A percentile compares a stretch with the other conserved stretches of the same genome.
These are phyloP conservation scores for Xylaria multiplex DNA, from an alignment of 2,329 filamentous ascomycete species.

Conservation along the genomic window DNA sequence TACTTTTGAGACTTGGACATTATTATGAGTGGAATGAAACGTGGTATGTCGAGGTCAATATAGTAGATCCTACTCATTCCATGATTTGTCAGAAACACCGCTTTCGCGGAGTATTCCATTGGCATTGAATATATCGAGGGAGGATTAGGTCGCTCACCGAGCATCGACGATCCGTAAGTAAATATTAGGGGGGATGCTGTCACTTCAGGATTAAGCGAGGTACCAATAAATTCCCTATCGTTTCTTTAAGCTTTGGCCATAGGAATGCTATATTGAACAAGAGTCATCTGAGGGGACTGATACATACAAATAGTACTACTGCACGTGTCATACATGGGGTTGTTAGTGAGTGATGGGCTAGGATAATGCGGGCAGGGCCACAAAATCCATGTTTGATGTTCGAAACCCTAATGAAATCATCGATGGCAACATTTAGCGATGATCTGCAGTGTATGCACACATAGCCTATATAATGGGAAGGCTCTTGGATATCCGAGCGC, in stretches of 20 bases:
- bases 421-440: constrained; percentile 8
- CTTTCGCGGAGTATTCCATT: not conserved
- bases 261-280: not conserved
- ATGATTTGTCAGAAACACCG: not conserved
- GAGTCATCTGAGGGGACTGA: not conserved
- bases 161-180: not conserved
- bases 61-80: not conserved
- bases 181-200: not conserved
- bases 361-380: not conserved
- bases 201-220: not conserved
- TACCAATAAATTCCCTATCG: not conserved
- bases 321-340: not conserved
- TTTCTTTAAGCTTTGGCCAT: no score
- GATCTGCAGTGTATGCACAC: not conserved
- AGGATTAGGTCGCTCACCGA: not conserved
- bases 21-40: no score
- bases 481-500: not conserved
- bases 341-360: not conserved
- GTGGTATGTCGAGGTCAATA: no score
- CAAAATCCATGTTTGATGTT: not conserved
- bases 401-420: not conserved
- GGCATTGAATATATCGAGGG: not conserved
- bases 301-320: not conserved
- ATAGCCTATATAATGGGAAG: not conserved
- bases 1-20: no score